Evolutionary conservation across 2,329 filamentous ascomycete genomes (phyloP), one percentile per base, ranked within the genome.

Genomic region (Magnaporthiopsis rhizophila): DNA sequence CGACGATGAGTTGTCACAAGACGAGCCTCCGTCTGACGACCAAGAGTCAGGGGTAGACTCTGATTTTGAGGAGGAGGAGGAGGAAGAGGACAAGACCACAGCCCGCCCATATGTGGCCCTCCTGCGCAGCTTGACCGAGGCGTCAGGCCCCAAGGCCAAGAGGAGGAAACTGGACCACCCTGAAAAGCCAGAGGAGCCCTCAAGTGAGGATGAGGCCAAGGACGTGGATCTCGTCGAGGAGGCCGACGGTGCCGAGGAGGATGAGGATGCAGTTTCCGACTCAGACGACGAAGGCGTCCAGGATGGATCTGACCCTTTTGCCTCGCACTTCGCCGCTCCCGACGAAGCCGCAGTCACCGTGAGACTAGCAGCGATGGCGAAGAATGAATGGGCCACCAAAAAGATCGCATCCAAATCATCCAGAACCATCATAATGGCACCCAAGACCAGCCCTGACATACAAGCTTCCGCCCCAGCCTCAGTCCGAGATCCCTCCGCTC

Each of bases 251-350:
- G 80, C 78, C 1, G 77, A 78, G 1, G 73, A 74, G 4, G 73
- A 71, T 28, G 74, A 74, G 21, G 57, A 66, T 64, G 56, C 56
- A 68, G 67, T 75, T 18, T 75, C 77, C 15, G 73, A 74, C 7
- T 75, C 72, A 0, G 75, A 78, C 12, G 81, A 81, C 26, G 79
- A 81, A 61, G 82, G 84, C 58, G 80, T 83, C 18, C 80, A 82
- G 6, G 76, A 76, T 65, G 68, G 75, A 1, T 72, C 74, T 7
- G 90, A 96, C 73, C 89, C 91, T 0, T 97, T 96, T 71, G 89
- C 95, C 67, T 77, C 80, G 9, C 94, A 97, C 75, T 96, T 96
- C 73, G 85, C 86, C 45, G 81, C 81, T 58, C 86, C 87, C 0
- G 83, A 93, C 59, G 84, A 89, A 61, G 80, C 82, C 7, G 75